A percentile compares a stretch with the other conserved stretches of the same genome.
These are phyloP conservation scores for Pseudonitzschia multiseries DNA, from an alignment of 108 stramenopile species.

Conservation along the genomic window DNA sequence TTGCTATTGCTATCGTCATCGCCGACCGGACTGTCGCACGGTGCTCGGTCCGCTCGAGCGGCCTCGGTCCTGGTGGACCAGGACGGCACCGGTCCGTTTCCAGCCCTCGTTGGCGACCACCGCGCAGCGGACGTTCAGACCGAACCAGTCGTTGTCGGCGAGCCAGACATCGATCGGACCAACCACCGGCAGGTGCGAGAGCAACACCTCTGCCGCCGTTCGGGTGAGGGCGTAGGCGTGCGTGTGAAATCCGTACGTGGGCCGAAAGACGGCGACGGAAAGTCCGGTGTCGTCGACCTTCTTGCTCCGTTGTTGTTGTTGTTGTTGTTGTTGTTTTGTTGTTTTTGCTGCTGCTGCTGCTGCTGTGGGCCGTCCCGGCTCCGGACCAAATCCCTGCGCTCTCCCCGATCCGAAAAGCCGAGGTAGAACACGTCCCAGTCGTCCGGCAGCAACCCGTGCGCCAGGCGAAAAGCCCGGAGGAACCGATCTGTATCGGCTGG, in stretches of 20 bases:
- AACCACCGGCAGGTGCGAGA: constrained; percentile 33
- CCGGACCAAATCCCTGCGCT: constrained; percentile 2
- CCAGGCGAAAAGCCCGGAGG: constrained; percentile 18
- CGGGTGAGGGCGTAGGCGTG: constrained; percentile 46
- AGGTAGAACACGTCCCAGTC: constrained; percentile 49
- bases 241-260: constrained; percentile 53
- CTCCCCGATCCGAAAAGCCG: constrained; percentile 51
- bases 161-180: constrained; percentile 60
- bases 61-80: constrained; percentile 24
- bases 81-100: constrained; percentile 8
- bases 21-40: background rate
- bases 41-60: background rate
- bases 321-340: too few relatives aligned
- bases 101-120: constrained; percentile 41
- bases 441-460: constrained; percentile 24
- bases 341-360: too few relatives aligned
- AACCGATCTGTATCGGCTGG: constrained; percentile 28
- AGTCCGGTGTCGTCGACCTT: background rate
- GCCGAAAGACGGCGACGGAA: constrained; percentile 26
- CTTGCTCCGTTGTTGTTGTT: too few relatives aligned
- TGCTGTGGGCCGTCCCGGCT: too few relatives aligned
- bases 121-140: constrained; percentile 33
- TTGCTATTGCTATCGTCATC: too few relatives aligned
- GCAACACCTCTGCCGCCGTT: constrained; percentile 24
- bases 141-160: constrained; percentile 58